Conservation (phyloP, 179 eudicot species). For the Actinidia arguta region DNA sequence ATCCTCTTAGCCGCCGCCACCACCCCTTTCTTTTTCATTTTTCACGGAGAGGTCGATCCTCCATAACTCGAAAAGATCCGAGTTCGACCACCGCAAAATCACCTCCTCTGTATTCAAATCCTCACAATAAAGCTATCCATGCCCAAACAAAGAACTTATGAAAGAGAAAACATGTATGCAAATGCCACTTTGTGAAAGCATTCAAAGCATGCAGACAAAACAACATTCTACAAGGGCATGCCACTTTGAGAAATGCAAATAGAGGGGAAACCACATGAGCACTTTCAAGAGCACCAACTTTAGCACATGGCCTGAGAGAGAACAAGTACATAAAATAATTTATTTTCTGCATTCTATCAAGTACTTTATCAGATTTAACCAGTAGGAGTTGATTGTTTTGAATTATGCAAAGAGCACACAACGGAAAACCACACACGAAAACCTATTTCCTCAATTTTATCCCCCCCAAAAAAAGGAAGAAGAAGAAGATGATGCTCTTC, state of each 20-base stretch:
- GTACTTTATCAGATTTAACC: background rate
- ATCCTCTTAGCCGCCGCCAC: no score
- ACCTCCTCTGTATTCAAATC: no score
- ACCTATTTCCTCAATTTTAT: background rate
- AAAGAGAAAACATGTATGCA: no score
- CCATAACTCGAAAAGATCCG: no score
- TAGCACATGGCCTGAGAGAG: background rate
- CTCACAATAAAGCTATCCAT: no score
- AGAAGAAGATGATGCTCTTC: background rate
- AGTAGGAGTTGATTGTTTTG: background rate
- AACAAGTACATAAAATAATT: background rate
- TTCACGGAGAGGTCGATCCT: no score
- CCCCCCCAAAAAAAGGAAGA: background rate
- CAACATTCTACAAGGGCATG: no score
- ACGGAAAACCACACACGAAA: background rate
- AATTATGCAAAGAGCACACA: background rate
- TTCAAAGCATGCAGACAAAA: no score
- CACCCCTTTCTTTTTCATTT: no score
- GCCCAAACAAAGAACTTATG: no score
- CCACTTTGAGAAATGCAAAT: background rate
- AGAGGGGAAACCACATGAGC: background rate
- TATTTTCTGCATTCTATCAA: background rate
- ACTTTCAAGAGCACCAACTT: background rate
- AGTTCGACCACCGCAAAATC: no score
- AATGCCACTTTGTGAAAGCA: no score